Evolutionary conservation across 1,139 yeast species (phyloP), one percentile per base, ranked within the genome.

Genomic region (Geotrichum armillariae): DNA sequence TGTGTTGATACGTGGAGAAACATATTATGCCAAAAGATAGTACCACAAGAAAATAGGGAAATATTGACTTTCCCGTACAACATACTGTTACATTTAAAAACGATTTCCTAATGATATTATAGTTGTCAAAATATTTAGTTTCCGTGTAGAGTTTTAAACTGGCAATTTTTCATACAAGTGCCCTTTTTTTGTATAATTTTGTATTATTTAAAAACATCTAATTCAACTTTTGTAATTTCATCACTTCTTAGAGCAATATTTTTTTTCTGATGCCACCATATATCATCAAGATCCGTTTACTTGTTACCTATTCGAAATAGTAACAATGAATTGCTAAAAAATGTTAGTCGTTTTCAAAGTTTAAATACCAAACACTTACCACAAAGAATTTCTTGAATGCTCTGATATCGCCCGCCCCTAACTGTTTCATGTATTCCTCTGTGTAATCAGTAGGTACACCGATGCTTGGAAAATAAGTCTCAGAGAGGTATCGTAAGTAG

Each of bases 381-480:
- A 57, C 50, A 49, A 62, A 64, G 50, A 58, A 65, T 56, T 58
- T 58, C 44, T 63, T 62, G 54, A 69, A 63, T 27, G 62, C 64
- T 53, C 65, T 66, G 27, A 53, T 46, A 20, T 57, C 58, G 31
- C 57, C 46, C 11, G 52, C 54, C n/a, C 57, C 46, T 36, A 66
- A 55, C 22, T 58, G 57, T 38, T 55, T 53, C 32, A 63, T 41
- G 49, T 65, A 66, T 35, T 65, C 67, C 31, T 57, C 55, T 16
- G 56, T 54, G 31, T 60, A 52, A 4, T 59, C 58, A 12, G 47
- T 45, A 16, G 69, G 69, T 18, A 66, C 56, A n/a, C 68, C 69
- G 34, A 65, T 54, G 29, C 54, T 46, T 5, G 68, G 64, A 34
- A 67, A 56, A 49, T 62, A 65, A 32, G 56, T 56, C 12, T 56